phyloP scores from a whole-genome alignment of 345 rosid species.

The Eucalyptus tenuipes region DNA sequence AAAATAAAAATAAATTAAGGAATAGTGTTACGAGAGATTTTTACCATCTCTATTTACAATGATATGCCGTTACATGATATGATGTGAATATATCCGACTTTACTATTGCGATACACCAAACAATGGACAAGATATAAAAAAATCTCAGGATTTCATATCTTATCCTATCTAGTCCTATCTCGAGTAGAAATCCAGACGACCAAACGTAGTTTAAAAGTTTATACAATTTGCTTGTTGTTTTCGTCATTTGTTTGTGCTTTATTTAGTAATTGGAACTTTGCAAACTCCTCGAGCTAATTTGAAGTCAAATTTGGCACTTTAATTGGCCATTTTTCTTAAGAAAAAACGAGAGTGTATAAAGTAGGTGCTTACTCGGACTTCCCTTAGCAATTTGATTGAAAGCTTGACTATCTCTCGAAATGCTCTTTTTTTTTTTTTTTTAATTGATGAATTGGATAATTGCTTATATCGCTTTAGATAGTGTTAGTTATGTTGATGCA shows the following conservation, averaged over 20 bases:
- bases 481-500: neutral
- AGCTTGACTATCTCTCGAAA: accelerated
- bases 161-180: accelerated
- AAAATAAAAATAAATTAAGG: too few relatives aligned
- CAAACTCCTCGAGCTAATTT: neutral
- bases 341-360: too few relatives aligned
- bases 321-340: neutral
- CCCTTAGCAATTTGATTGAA: neutral
- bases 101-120: too few relatives aligned
- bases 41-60: too few relatives aligned
- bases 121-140: accelerated
- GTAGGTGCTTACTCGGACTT: neutral
- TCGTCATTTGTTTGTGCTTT: neutral
- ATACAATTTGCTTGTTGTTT: neutral
- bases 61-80: too few relatives aligned
- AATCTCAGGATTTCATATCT: accelerated
- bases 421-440: accelerated
- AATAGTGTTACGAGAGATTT: too few relatives aligned
- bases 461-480: neutral
- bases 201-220: neutral
- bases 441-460: neutral
- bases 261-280: neutral
- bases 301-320: neutral
- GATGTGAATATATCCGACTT: too few relatives aligned
- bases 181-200: too few relatives aligned